A percentile compares a stretch with the other conserved stretches of the same genome.
Evolutionary conservation across 306 rosid genomes (phyloP).

Genomic region (Adenanthera pavonina): DNA sequence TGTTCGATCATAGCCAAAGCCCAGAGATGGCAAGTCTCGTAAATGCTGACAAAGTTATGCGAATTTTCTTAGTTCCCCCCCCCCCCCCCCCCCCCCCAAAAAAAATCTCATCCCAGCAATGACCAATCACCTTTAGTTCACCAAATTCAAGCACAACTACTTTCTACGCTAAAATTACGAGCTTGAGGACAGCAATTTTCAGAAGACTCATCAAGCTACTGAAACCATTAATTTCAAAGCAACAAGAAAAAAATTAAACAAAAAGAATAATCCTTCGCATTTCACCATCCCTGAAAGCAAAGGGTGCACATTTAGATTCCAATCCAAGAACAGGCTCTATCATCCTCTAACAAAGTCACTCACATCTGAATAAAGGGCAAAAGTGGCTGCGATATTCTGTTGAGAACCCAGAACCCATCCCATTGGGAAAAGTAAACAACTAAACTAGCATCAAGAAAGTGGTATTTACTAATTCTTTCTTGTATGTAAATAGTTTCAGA

Average conservation of each 20-base stretch:
- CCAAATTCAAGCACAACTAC: not conserved
- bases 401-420: constrained; percentile 31
- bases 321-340: constrained; percentile 16
- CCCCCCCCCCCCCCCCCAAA: not conserved
- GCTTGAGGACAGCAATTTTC: not conserved
- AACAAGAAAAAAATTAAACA: not conserved
- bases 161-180: not conserved
- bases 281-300: not conserved
- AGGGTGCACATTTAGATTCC: constrained; percentile 10
- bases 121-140: not conserved
- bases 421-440: not conserved
- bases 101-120: not conserved
- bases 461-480: constrained; percentile 26
- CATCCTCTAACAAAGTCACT: not conserved
- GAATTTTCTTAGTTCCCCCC: not conserved
- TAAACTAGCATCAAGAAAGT: constrained; percentile 24
- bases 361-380: constrained; percentile 3
- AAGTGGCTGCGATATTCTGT: constrained; percentile 29
- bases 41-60: not conserved
- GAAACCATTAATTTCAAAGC: not conserved
- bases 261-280: not conserved
- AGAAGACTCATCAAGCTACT: too few relatives aligned
- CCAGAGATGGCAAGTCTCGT: not conserved
- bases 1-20: not conserved
- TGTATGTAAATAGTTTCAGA: constrained; percentile 32